Conservation (phyloP, 2,329 filamentous ascomycete species). For the Microsporum audouinii region DNA sequence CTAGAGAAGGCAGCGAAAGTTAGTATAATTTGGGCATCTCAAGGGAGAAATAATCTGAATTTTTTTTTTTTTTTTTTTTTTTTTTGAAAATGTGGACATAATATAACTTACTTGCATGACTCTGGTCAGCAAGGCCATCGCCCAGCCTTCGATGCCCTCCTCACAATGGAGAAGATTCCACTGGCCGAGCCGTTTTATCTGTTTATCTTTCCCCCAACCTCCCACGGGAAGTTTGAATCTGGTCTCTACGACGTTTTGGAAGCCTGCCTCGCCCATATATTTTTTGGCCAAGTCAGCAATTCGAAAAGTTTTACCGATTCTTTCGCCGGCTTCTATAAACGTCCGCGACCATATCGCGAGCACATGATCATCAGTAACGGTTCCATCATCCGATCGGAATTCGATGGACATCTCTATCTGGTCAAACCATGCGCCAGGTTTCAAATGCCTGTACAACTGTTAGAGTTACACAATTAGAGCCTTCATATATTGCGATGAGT, state of each 20-base stretch:
- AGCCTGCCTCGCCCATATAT: slow-evolving; percentile 22
- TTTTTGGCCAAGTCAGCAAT: slow-evolving; percentile 16
- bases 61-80: too few relatives aligned
- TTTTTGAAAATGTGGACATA: neutral
- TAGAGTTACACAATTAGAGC: neutral
- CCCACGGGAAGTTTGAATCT: slow-evolving; percentile 23
- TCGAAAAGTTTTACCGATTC: slow-evolving; percentile 23
- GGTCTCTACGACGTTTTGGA: slow-evolving; percentile 21
- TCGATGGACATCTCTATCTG: slow-evolving; percentile 21
- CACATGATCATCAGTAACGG: slow-evolving; percentile 18
- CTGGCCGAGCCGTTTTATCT: slow-evolving; percentile 7
- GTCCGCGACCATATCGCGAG: slow-evolving; percentile 20
- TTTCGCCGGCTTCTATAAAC: slow-evolving; percentile 22
- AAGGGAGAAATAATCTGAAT: slow-evolving; percentile 7
- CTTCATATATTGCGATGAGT: neutral
- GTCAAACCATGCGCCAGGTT: slow-evolving; percentile 20
- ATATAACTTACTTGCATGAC: slow-evolving; percentile 6
- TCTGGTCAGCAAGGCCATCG: slow-evolving; percentile 7
- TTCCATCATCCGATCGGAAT: slow-evolving; percentile 18
- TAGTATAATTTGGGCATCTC: neutral
- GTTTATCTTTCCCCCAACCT: slow-evolving; percentile 18
- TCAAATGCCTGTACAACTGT: slow-evolving; percentile 13
- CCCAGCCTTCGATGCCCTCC: slow-evolving; percentile 15
- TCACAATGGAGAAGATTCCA: slow-evolving; percentile 8
- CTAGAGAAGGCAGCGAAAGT: slow-evolving; percentile 7